phyloP scores from a whole-genome alignment of 2,329 filamentous ascomycete species.

The Bisporella sp. region DNA sequence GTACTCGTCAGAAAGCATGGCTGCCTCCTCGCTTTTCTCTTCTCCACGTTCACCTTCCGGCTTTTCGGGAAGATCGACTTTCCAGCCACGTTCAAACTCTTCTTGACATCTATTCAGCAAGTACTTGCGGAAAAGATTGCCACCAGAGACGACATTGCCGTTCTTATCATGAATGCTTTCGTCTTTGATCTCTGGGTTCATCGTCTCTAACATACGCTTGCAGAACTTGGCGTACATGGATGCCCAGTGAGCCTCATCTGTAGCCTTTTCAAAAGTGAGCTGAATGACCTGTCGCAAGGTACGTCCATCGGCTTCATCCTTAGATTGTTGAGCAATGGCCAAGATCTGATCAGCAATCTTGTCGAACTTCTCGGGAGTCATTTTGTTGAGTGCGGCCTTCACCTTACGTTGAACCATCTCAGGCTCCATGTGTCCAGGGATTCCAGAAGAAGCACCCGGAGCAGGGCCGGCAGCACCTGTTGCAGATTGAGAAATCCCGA shows the following conservation, averaged over 20 bases:
- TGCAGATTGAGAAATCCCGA: conserved; percentile 39
- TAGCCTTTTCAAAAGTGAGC: conserved; percentile 98
- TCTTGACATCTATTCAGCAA: conserved; percentile 97
- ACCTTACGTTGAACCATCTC: conserved; percentile 97
- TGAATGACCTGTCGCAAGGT: conserved; percentile 97
- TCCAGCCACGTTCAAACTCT: conserved; percentile 98
- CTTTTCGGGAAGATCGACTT: conserved; percentile 73
- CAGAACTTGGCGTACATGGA: conserved; percentile 99
- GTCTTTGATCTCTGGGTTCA: conserved; percentile 91
- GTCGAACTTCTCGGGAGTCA: conserved; percentile 99
- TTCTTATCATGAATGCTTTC: conserved; percentile 90
- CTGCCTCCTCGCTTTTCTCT: conserved; percentile 61
- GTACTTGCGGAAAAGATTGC: conserved; percentile 96
- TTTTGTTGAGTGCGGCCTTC: conserved; percentile 98
- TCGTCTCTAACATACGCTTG: conserved; percentile 91
- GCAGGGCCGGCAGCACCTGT: conserved; percentile 33
- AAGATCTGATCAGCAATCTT: conserved; percentile 92
- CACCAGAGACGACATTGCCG: conserved; percentile 82
- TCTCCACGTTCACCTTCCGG: conserved; percentile 57
- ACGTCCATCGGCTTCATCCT: conserved; percentile 88
- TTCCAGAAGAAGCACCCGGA: conserved; percentile 36
- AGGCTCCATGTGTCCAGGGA: conserved; percentile 64
- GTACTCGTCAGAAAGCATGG: conserved; percentile 91
- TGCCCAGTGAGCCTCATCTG: conserved; percentile 96
- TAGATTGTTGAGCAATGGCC: conserved; percentile 86